Evolutionary conservation across 441 rosid species (phyloP), one percentile per base, ranked within the genome.

Genomic region (Metrosideros polymorpha): DNA sequence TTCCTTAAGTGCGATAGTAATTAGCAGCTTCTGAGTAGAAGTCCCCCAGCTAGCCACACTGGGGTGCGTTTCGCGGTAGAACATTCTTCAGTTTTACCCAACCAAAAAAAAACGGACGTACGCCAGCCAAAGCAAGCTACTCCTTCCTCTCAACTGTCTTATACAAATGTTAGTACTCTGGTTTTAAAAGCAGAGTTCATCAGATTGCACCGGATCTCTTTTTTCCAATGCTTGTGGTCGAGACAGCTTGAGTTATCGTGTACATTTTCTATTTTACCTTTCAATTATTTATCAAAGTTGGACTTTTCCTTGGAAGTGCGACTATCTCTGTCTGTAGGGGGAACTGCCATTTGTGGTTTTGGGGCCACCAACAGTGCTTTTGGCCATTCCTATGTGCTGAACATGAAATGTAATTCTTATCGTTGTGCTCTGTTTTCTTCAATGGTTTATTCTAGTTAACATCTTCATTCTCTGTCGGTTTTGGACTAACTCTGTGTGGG

Each of bases 21-120:
- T 22, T 71, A 71, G 79, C 79, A 71, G 79, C 22, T 25, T 71
- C 47, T 39, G 47, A 35, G 79, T 71, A 0, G n/a, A 66, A 39
- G 79, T 71, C 27, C n/a, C 6, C 47, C n/a, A 9, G 27, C 77
- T 66, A 66, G 35, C 45, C 45, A 19, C 45, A 66, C 77, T 66
- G 7, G 5, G 79, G 1, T 71, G 47, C 0, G 17, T 71, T 71
- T 71, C 42, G 7, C 5, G 15, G n/a, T 10, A 22, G n/a, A n/a
- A 42, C 79, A 71, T 71, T 42, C 0, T 71, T 39, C 79, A 22
- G 45, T 22, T 35, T 66, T 22, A 71, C 47, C 30, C 0, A 0
- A 39, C 47, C 79, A 39, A 35, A 1, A 39, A 2, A 53, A 5
- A 7, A 1, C 1, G 0, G 25, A 32, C 0, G 7, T 63, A 0